phyloP scores from a whole-genome alignment of 169 alveolate species.

The Plasmodium fragile region DNA sequence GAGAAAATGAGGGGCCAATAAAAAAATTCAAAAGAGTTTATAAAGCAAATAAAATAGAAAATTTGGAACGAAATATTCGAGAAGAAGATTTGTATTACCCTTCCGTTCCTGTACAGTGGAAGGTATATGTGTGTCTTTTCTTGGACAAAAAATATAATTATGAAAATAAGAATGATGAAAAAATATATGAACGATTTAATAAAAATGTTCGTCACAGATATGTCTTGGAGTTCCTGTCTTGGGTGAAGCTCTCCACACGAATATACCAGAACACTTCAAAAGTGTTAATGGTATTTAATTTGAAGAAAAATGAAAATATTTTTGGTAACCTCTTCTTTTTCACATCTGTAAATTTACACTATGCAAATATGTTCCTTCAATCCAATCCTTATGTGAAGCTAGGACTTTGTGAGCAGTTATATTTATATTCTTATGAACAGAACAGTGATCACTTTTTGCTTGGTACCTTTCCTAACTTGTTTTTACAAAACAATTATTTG shows the following conservation, averaged over 20 bases:
- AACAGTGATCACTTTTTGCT: slow-evolving; percentile 76
- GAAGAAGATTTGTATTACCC: slow-evolving; percentile 78
- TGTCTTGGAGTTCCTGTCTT: slow-evolving; percentile 58
- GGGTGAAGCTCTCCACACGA: slow-evolving; percentile 80
- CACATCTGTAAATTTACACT: slow-evolving; percentile 78
- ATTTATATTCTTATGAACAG: slow-evolving; percentile 50
- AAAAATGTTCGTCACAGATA: slow-evolving; percentile 59
- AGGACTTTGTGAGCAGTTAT: slow-evolving; percentile 74
- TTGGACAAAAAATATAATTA: slow-evolving; percentile 68
- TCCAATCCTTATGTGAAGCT: slow-evolving; percentile 76
- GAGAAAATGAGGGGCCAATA: background rate
- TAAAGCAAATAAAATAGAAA: slow-evolving; percentile 55
- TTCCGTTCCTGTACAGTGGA: slow-evolving; percentile 79
- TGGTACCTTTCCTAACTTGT: slow-evolving; percentile 66
- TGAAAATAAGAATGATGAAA: slow-evolving; percentile 24
- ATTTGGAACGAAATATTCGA: slow-evolving; percentile 76
- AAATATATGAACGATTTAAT: slow-evolving; percentile 55
- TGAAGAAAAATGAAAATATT: slow-evolving; percentile 45
- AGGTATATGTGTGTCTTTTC: slow-evolving; percentile 68
- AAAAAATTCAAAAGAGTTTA: slow-evolving; percentile 30
- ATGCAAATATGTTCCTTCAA: slow-evolving; percentile 72
- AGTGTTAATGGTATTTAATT: slow-evolving; percentile 49
- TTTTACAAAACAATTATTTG: slow-evolving; percentile 30
- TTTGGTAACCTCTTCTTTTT: slow-evolving; percentile 73
- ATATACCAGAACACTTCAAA: slow-evolving; percentile 72